Evolutionary conservation across 106 monocot genomes (phyloP), one percentile per base, ranked within the genome.

Genomic region (Platanthera guangdongensis): DNA sequence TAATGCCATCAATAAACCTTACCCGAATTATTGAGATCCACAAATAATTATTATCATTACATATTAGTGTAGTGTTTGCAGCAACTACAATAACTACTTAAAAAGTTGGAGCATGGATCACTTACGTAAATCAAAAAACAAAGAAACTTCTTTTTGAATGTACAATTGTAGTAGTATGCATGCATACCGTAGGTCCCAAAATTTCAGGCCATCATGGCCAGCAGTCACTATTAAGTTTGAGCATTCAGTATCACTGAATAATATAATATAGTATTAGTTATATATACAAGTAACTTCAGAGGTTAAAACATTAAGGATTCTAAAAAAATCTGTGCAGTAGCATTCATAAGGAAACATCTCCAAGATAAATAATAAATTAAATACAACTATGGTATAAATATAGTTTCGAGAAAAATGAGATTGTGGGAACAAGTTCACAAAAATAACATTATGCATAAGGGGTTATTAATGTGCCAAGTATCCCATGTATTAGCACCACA

Each of bases 161-260:
- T 3, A 28, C 47, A 70, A 47, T 70, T 70, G 47, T 32, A n/a
- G n/a, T n/a, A n/a, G n/a, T 32, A 47, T 30, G 70, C 45, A 70
- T 50, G 54, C 85, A 63, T 86, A 97, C 96, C 96, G 83, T 76
- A 89, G 57, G 68, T 97, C 93, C 96, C 96, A 97, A 86, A 97
- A 93, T 79, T 89, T 97, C 76, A 97, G 28, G 50, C 91, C 91
- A 82, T 86, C 93, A 80, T 88, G 78, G 64, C 93, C 96, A 73
- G 89, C 91, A 84, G 85, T 91, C 45, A 86, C 85, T 53, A 97
- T 76, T 22, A 93, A 70, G 85, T 93, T 91, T 71, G 79, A 47
- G 79, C 84, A 83, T 68, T 91, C 91, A 39, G 68, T 48, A 73
- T 90, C 77, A 74, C 93, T 90, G 71, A 50, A 87, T 57, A 75